Evolutionary conservation across 345 rosid genomes (phyloP).

Genomic region (Nephelium lappaceum): DNA sequence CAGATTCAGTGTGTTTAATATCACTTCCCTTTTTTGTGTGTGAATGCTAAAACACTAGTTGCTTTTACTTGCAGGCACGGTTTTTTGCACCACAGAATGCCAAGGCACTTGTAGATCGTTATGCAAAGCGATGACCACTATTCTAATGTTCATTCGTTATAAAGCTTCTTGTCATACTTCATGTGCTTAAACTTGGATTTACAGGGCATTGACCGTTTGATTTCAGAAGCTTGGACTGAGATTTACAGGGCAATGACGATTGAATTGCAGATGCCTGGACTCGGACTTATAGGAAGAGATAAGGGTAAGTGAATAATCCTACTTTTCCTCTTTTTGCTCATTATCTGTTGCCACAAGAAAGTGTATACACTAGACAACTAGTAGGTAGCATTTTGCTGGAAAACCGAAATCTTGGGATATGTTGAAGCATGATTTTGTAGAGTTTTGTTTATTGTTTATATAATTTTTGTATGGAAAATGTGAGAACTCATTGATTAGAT

Average conservation of each 20-base stretch:
- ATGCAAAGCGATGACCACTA: constrained; percentile 53
- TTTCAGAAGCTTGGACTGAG: background rate
- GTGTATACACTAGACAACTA: background rate
- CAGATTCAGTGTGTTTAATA: background rate
- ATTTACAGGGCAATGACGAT: background rate
- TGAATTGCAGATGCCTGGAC: background rate
- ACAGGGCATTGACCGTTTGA: background rate
- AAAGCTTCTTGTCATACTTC: constrained; percentile 3
- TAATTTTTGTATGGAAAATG: background rate
- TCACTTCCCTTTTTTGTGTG: background rate
- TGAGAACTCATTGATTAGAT: no score
- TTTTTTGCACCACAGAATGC: constrained; percentile 90
- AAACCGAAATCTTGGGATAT: background rate
- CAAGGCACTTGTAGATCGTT: constrained; percentile 84
- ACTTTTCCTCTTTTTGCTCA: background rate
- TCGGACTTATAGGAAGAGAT: background rate
- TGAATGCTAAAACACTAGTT: background rate
- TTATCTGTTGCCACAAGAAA: background rate
- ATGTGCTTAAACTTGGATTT: background rate
- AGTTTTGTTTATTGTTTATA: background rate
- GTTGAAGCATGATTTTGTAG: background rate
- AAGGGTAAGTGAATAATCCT: background rate
- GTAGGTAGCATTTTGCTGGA: background rate
- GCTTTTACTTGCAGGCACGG: constrained; percentile 64
- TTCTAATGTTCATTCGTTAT: background rate